These are phyloP conservation scores for Trichoderma orchidacearum DNA, from an alignment of 495 filamentous ascomycete species.

Conservation along the genomic window DNA sequence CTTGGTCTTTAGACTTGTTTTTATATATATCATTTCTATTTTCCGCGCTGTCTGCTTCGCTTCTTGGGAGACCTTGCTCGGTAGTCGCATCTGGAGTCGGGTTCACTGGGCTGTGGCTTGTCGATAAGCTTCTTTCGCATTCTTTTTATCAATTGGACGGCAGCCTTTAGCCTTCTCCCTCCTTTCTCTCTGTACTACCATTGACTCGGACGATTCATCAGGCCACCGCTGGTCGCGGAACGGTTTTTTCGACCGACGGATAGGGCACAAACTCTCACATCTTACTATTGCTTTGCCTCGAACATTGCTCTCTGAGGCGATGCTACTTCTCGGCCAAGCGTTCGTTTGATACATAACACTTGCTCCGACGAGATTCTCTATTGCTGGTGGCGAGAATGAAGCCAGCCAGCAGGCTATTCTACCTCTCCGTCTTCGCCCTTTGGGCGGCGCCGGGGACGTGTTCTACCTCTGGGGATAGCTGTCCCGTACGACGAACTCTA, in stretches of 20 bases:
- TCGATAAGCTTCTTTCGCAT: background rate
- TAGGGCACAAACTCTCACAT: background rate
- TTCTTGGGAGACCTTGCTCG: no score
- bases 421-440: slow-evolving; percentile 63
- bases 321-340: background rate
- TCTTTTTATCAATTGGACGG: background rate
- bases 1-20: background rate
- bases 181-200: background rate
- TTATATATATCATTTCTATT: background rate
- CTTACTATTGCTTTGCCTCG: background rate
- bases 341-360: background rate
- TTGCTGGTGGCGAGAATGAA: slow-evolving; percentile 35
- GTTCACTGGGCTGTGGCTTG: background rate
- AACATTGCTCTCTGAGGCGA: background rate
- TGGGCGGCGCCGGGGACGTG: slow-evolving; percentile 39
- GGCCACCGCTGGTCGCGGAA: no score
- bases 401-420: slow-evolving; percentile 54
- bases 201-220: background rate
- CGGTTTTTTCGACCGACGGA: no score
- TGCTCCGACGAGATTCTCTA: background rate
- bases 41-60: no score
- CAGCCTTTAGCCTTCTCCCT: background rate
- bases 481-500: slow-evolving; percentile 27
- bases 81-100: no score
- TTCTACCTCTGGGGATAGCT: slow-evolving; percentile 24